These are phyloP conservation scores for Hanseniaspora pseudoguilliermondii DNA, from an alignment of 805 yeast species.

Conservation along the genomic window DNA sequence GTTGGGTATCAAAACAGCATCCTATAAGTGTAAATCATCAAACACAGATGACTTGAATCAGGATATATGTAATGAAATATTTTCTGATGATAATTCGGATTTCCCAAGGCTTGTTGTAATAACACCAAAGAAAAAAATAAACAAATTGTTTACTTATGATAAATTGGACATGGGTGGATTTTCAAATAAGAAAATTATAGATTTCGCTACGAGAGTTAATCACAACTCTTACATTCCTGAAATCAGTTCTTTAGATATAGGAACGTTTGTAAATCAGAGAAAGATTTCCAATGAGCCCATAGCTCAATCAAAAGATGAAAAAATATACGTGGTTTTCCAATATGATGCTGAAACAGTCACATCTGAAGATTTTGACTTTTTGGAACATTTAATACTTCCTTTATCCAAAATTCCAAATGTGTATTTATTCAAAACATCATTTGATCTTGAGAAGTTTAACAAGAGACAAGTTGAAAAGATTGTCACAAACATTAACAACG, in stretches of 20 bases:
- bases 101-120: constrained; percentile 38
- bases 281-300: neutral
- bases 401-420: constrained; percentile 47
- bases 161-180: constrained; percentile 20
- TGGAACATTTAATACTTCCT: constrained; percentile 50
- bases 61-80: constrained; percentile 41
- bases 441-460: constrained; percentile 29
- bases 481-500: constrained; percentile 30
- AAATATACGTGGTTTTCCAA: constrained; percentile 40
- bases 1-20: constrained; percentile 34
- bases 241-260: constrained; percentile 14
- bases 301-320: constrained; percentile 14
- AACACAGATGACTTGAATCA: constrained; percentile 23
- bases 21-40: constrained; percentile 40
- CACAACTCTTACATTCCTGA: constrained; percentile 35
- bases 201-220: constrained; percentile 37
- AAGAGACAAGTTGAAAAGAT: constrained; percentile 32
- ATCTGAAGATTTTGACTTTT: constrained; percentile 48
- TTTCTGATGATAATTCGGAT: constrained; percentile 28
- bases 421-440: constrained; percentile 41
- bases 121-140: constrained; percentile 34
- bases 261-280: neutral
- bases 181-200: constrained; percentile 22
- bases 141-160: constrained; percentile 21
- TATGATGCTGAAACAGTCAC: constrained; percentile 35